Evolutionary conservation across 345 rosid species (phyloP), one percentile per base, ranked within the genome.

Genomic region (Sonneratia caseolaris): DNA sequence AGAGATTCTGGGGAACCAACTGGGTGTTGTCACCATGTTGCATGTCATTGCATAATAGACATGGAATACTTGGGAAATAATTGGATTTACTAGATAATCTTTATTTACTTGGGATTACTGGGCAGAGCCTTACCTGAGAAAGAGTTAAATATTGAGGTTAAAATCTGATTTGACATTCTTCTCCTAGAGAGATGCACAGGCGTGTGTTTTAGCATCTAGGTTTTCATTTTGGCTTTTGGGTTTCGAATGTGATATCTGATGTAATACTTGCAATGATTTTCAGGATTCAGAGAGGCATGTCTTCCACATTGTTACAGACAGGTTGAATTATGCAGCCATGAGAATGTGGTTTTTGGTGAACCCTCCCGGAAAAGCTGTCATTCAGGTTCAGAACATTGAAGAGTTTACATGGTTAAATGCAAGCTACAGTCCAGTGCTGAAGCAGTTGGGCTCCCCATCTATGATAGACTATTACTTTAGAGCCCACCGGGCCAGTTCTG

Each of bases 241-340:
- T 37, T 61, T 43, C 37, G 42, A 32, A 56, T 38, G 22, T 21
- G n/a, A 21, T 53, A 53, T 5, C 18, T 70, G 15, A 53, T 74
- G 16, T 43, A 47, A 14, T 68, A 37, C 38, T 66, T 36, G 65
- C 37, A 38, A 56, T 42, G 47, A 55, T 79, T 78, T 76, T 82
- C 94, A 95, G 99, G 86, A 90, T 35, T 88, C 99, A 48, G 81
- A 88, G 48, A 85, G 86, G 76, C 98, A 90, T 77, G 97, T 95
- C 75, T 90, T 95, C 82, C 99, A 95, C 82, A 73, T 92, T 57
- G 98, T 95, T 70, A 92, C 97, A 3, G 98, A 95, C 83, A 86
- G 85, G 75, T 97, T 95, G 73, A 95, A 95, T 75, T 92, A 90
- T 80, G 98, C 94, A 10, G 97, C 98, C 68, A 95, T 95, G 99